Conservation (phyloP, 306 rosid species). For the Betula pendula region DNA sequence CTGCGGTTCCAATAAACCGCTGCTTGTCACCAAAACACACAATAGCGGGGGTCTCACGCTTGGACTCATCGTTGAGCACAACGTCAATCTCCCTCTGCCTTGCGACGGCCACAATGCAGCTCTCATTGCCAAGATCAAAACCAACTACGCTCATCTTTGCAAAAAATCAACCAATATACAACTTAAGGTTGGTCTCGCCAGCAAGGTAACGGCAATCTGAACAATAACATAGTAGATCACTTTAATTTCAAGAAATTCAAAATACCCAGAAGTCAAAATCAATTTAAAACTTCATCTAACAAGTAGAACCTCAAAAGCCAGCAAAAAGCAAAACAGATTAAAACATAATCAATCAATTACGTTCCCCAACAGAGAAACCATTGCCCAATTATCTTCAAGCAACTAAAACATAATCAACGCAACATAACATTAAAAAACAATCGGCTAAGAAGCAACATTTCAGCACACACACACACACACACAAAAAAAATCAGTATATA, state of each 20-base stretch:
- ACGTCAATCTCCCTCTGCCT: constrained; percentile 97
- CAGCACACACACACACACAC: no score
- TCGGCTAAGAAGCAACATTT: not conserved
- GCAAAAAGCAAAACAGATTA: not conserved
- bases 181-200: not conserved
- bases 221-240: not conserved
- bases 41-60: constrained; percentile 89
- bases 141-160: constrained; percentile 93
- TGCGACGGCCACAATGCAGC: constrained; percentile 93
- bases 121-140: constrained; percentile 95
- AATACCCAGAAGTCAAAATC: no score
- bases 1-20: constrained; percentile 91
- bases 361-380: not conserved
- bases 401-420: no score
- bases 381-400: not conserved
- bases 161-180: not conserved
- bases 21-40: constrained; percentile 98
- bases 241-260: not conserved
- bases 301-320: not conserved
- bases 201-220: constrained; percentile 18
- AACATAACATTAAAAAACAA: not conserved
- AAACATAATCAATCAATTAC: not conserved
- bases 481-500: no score
- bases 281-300: not conserved
- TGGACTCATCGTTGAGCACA: constrained; percentile 93